Evolutionary conservation across 805 yeast species (phyloP), one percentile per base, ranked within the genome.

Genomic region (Danielozyma ontarioensis): DNA sequence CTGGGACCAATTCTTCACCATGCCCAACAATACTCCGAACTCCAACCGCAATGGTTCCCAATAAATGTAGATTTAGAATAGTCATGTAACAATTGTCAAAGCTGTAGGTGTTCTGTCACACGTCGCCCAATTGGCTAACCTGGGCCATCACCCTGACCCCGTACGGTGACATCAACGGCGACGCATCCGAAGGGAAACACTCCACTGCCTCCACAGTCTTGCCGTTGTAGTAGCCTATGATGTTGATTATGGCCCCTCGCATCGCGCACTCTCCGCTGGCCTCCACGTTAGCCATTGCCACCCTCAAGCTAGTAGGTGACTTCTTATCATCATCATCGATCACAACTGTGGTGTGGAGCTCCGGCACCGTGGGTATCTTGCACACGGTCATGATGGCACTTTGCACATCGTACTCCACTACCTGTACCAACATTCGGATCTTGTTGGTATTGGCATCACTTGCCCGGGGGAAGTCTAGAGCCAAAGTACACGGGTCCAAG

Each of bases 1-100:
- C 22, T 80, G 86, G 83, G 85, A 78, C 33, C 83, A 77, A 43
- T 74, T 75, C 43, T 76, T 78, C 48, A 58, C 72, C 4, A 36
- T 19, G 24, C 24, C 33, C 21, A 8, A 24, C 29, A 14, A n/a
- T 11, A 17, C 12, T 28, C 10, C 41, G 17, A 33, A 25, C 23
- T 12, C 35, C 29, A 16, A 12, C 27, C 26, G 13, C 15, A 13
- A 28, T 24, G 18, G n/a, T 7, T 29, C 17, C 13, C 17, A 10
- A n/a, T 15, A 23, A 14, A 27, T 16, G n/a, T n/a, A n/a, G n/a
- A n/a, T n/a, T n/a, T n/a, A n/a, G n/a, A n/a, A n/a, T n/a, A 19
- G 22, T 19, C 8, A 19, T 19, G 10, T 19, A 19, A 6, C 22
- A 19, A 10, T 19, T 6, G 22, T 19, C 8, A 19, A 10, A 19